Evolutionary conservation across 163 green algal species (phyloP).

Genomic region (Scenedesmus sp.): DNA sequence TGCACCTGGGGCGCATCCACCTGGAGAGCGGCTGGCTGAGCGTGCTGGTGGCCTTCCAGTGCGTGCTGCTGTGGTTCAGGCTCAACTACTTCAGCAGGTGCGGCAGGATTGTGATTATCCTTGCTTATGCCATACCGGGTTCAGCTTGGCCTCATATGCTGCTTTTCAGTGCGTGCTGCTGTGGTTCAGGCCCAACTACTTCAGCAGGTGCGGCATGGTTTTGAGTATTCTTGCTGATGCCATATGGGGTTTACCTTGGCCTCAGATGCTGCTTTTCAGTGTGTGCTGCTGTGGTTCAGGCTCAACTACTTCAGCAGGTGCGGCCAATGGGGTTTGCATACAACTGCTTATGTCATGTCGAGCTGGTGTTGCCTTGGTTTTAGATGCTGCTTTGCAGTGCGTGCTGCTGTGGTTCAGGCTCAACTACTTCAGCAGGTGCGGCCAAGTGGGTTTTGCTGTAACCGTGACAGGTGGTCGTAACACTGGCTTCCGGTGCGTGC

Average conservation of each 20-base stretch:
- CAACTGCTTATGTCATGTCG: too few species aligned
- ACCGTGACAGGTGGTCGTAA: too few species aligned
- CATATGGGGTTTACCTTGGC: too few species aligned
- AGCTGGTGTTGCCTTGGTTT: too few species aligned
- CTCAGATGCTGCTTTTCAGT: conserved; percentile 33
- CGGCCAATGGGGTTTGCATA: not conserved
- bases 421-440: conserved; percentile 55
- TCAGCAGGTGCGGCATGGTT: conserved; percentile 34
- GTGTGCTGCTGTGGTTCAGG: conserved; percentile 57
- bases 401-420: conserved; percentile 59
- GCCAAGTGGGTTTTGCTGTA: not conserved
- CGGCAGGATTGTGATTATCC: not conserved
- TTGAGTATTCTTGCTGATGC: not conserved
- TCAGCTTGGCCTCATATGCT: too few species aligned
- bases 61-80: conserved; percentile 60
- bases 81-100: conserved; percentile 61
- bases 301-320: conserved; percentile 59
- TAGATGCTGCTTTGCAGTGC: conserved; percentile 31
- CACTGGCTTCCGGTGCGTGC: conserved; percentile 49
- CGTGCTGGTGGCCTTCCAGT: conserved; percentile 52
- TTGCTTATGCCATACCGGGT: not conserved
- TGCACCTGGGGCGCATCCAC: conserved; percentile 48
- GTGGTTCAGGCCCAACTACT: conserved; percentile 58
- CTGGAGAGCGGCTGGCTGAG: conserved; percentile 30
- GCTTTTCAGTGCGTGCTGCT: conserved; percentile 57